Conservation (phyloP, 192 early-diverging fungal species). For the Thamnidium elegans region DNA sequence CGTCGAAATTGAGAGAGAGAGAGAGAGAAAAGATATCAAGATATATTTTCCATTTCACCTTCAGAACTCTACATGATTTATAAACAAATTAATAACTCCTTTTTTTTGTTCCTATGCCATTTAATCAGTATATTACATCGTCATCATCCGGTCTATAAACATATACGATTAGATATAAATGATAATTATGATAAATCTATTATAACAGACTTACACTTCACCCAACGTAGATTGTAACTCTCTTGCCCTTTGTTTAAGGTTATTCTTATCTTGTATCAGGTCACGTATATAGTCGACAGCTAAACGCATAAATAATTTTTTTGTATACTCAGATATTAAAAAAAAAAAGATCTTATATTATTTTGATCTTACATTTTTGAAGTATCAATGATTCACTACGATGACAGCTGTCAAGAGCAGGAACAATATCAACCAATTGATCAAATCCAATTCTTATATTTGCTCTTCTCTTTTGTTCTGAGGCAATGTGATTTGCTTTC, state of each 20-base stretch:
- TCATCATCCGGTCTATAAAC: conserved; percentile 18
- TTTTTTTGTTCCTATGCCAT: background rate
- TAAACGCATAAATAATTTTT: conserved; percentile 18
- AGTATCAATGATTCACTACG: conserved; percentile 81
- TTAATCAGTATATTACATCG: background rate
- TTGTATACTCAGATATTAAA: background rate
- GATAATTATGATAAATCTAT: background rate
- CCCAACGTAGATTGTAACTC: conserved; percentile 46
- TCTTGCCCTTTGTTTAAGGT: conserved; percentile 45
- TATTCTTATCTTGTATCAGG: conserved; percentile 55
- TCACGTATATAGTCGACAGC: conserved; percentile 74
- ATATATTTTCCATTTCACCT: conserved; percentile 22
- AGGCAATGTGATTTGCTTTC: conserved; percentile 90
- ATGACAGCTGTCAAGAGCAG: conserved; percentile 77
- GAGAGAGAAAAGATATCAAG: background rate
- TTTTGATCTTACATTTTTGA: conserved; percentile 56
- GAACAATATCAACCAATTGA: conserved; percentile 81
- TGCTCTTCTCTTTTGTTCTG: conserved; percentile 87
- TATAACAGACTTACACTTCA: conserved; percentile 37
- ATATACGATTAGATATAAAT: background rate
- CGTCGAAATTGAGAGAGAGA: too few relatives aligned
- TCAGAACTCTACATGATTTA: conserved; percentile 15
- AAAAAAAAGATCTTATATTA: background rate
- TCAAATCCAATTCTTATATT: conserved; percentile 90
- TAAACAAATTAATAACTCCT: background rate